A percentile compares a stretch with the other conserved stretches of the same genome.
These are phyloP conservation scores for Cyberlindnera mycetangii DNA, from an alignment of 805 yeast species.

Conservation along the genomic window DNA sequence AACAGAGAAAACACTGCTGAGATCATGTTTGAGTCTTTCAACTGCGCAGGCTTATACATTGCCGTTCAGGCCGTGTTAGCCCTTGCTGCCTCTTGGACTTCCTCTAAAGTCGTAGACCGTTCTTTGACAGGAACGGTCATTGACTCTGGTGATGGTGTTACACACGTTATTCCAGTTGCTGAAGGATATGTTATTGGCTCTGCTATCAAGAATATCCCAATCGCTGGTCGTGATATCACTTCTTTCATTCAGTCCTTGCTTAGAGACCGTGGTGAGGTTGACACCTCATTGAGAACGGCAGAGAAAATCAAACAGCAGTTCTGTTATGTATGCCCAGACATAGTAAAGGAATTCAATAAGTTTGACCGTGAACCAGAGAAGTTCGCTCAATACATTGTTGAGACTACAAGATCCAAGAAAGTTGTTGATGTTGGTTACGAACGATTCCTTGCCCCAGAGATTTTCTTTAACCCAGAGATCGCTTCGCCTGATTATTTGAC, in stretches of 20 bases:
- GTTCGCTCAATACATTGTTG: constrained; percentile 90
- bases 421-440: constrained; percentile 96
- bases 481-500: constrained; percentile 93
- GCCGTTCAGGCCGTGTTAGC: constrained; percentile 99
- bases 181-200: constrained; percentile 99
- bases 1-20: constrained; percentile 98
- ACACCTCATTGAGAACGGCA: constrained; percentile 91
- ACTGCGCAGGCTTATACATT: constrained; percentile 96
- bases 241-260: constrained; percentile 86
- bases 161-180: constrained; percentile 98
- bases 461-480: constrained; percentile 96
- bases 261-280: constrained; percentile 96
- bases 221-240: constrained; percentile 98
- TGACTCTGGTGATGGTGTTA: constrained; percentile 98
- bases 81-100: constrained; percentile 98
- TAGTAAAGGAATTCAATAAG: constrained; percentile 92
- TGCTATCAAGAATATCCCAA: constrained; percentile 94
- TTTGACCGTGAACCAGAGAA: constrained; percentile 92
- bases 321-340: constrained; percentile 97
- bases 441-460: constrained; percentile 97
- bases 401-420: constrained; percentile 57
- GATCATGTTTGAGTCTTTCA: constrained; percentile 97
- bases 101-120: constrained; percentile 90
- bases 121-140: constrained; percentile 97
- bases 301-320: constrained; percentile 95